These are phyloP conservation scores for Lasiodiplodia sp. DNA, from an alignment of 2,329 filamentous ascomycete genomes.

Conservation along the genomic window DNA sequence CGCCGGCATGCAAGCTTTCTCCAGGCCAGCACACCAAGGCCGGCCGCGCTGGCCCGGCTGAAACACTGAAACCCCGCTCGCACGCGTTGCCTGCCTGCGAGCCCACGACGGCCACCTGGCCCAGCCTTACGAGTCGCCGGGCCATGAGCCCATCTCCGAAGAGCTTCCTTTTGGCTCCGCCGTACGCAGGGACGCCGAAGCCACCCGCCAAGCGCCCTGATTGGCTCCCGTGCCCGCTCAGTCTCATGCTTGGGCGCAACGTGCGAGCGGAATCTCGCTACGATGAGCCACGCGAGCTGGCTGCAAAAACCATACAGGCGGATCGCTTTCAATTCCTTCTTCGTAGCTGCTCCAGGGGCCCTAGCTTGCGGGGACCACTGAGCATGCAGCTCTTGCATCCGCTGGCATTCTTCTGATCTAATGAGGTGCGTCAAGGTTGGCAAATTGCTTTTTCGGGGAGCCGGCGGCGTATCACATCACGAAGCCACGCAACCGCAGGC, in stretches of 20 bases:
- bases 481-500: conserved; percentile 3
- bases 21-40: conserved; percentile 4
- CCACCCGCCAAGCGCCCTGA: conserved; percentile 6
- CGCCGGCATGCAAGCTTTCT: conserved; percentile 5
- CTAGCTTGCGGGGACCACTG: neutral
- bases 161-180: conserved; percentile 23
- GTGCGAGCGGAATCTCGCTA: conserved; percentile 18
- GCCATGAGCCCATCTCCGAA: conserved; percentile 18
- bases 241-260: neutral
- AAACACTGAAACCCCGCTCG: conserved; percentile 18
- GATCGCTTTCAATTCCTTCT: conserved; percentile 5
- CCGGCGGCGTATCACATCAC: neutral
- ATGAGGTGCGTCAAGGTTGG: neutral
- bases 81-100: conserved; percentile 1
- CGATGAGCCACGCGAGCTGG: neutral
- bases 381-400: conserved; percentile 4
- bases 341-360: neutral
- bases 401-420: conserved; percentile 4
- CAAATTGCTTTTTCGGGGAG: conserved; percentile 27
- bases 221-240: conserved; percentile 2
- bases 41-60: conserved; percentile 8
- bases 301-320: neutral
- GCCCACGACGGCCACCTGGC: neutral
- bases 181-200: conserved; percentile 24
- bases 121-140: conserved; percentile 1